phyloP scores from a whole-genome alignment of 2,329 filamentous ascomycete species.

The Chaetothyriales sp. region DNA sequence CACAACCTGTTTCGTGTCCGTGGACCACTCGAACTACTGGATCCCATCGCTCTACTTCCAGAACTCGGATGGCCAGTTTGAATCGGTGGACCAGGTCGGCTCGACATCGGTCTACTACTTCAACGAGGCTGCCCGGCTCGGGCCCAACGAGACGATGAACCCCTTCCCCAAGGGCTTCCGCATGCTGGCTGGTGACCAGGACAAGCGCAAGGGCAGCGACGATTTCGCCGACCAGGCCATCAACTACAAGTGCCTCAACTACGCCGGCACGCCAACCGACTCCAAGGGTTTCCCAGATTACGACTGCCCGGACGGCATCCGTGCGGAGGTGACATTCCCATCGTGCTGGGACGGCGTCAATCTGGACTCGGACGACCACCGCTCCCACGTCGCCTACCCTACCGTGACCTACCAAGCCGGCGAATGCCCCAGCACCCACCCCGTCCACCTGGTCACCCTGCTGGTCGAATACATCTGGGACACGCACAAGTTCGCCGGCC shows the following conservation, averaged over 20 bases:
- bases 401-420: constrained; percentile 19
- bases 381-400: constrained; percentile 21
- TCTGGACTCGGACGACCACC: constrained; percentile 32
- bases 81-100: constrained; percentile 35
- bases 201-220: constrained; percentile 25
- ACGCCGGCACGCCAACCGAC: constrained; percentile 53
- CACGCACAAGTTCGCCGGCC: constrained; percentile 33
- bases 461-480: constrained; percentile 44
- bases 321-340: constrained; percentile 74
- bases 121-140: constrained; percentile 21
- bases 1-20: constrained; percentile 62
- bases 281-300: constrained; percentile 39
- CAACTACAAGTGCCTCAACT: constrained; percentile 26
- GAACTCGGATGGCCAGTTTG: constrained; percentile 42
- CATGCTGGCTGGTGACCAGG: constrained; percentile 63
- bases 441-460: constrained; percentile 39
- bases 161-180: constrained; percentile 65
- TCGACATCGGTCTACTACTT: constrained; percentile 24
- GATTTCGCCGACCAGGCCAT: constrained; percentile 11
- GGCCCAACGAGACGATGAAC: constrained; percentile 40
- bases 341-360: constrained; percentile 74
- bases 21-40: constrained; percentile 87
- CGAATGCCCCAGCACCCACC: constrained; percentile 26
- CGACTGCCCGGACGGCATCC: constrained; percentile 66
- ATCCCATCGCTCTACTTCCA: constrained; percentile 64